Conservation (phyloP, 441 rosid species). For the Erodium moschatum region DNA sequence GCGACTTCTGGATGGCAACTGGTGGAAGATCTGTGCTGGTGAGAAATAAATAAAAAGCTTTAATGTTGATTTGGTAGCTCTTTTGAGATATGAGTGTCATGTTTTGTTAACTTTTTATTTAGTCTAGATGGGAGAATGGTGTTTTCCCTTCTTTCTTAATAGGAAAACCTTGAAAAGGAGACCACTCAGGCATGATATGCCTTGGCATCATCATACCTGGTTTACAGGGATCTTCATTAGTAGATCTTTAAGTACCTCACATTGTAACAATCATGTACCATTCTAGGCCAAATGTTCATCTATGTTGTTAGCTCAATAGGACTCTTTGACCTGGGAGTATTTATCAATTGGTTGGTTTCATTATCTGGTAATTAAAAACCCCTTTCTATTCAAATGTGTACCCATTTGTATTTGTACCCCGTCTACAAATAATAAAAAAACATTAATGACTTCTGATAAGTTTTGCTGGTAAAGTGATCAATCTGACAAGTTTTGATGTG, state of each 20-base stretch:
- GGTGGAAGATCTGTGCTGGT: conserved; percentile 68
- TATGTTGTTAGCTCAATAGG: not conserved
- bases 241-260: not conserved
- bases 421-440: not conserved
- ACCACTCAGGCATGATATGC: not conserved
- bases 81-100: not conserved
- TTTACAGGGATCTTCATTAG: conserved; percentile 40
- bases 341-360: not conserved
- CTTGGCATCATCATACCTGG: not conserved
- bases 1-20: conserved; percentile 68
- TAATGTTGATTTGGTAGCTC: not conserved
- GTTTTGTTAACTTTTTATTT: not conserved
- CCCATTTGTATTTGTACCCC: not conserved
- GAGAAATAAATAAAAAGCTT: conserved; percentile 25
- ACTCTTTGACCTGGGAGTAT: not conserved
- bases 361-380: not conserved
- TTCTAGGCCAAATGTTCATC: not conserved
- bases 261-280: not conserved
- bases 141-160: not conserved
- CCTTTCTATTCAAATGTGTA: not conserved
- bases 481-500: not conserved
- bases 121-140: not conserved
- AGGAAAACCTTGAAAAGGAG: not conserved
- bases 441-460: not conserved
- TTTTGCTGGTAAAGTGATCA: not conserved